Evolutionary conservation across 75 land plant genomes (phyloP).

Genomic region (Selaginella tamariscina): DNA sequence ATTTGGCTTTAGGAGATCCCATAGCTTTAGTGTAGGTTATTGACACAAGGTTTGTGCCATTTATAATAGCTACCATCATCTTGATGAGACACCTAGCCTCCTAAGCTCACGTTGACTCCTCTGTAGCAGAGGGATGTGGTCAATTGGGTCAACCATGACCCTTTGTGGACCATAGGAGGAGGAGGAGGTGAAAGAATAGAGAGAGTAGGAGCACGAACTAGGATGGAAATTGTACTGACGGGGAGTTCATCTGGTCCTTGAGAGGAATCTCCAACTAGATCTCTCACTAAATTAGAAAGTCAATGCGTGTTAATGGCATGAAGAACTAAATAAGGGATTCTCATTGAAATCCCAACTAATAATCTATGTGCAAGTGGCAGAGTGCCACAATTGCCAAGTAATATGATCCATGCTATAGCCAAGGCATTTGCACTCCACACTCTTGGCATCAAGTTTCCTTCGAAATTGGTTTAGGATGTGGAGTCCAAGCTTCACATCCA

Average conservation of each 20-base stretch:
- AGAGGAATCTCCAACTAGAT: background rate
- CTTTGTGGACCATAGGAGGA: background rate
- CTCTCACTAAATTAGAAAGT: background rate
- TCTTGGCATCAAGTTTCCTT: constrained; percentile 20
- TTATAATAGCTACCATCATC: background rate
- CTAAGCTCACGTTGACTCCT: background rate
- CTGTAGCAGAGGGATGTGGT: background rate
- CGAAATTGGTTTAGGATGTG: too few species aligned
- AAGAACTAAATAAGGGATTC: background rate
- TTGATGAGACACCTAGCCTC: background rate
- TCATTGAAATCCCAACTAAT: constrained; percentile 14
- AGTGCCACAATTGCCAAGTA: background rate
- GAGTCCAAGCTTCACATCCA: constrained; percentile 34
- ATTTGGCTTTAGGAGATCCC: background rate
- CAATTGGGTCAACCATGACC: background rate
- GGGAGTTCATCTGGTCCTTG: background rate
- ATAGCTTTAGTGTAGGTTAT: background rate
- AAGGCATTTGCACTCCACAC: constrained; percentile 18
- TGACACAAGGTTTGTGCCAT: background rate
- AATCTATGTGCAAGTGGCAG: background rate
- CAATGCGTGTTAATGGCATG: background rate
- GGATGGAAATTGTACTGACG: too few species aligned
- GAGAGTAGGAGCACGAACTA: too few species aligned
- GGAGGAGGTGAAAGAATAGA: too few species aligned
- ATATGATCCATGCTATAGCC: constrained; percentile 10